Evolutionary conservation across 352 stramenopile genomes (phyloP), one percentile per base, ranked within the genome.

Genomic region (Phytophthora litchii): DNA sequence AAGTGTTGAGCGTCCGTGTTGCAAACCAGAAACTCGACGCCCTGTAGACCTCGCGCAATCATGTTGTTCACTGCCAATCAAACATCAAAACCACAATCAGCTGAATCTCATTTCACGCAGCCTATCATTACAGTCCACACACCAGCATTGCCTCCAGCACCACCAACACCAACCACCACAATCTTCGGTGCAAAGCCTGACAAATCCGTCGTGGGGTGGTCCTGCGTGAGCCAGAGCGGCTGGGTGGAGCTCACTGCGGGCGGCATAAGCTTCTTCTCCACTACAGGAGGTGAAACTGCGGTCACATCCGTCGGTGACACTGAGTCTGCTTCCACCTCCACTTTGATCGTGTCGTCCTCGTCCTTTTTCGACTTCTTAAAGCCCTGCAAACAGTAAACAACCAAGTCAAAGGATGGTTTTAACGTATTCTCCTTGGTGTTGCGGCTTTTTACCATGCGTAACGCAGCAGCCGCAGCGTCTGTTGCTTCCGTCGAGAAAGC

Each of bases 1-100:
- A 97, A 65, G 46, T 97, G 89, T 78, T 97, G 89, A 32, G 89
- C 86, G 45, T 97, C 89, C 36, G 89, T 97, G 72, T 97, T 97
- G 76, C 89, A 96, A 25, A 97, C 89, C 31, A 97, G 68, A 41
- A 95, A 95, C 54, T 95, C 84, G 21, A 95, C 86, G 40, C 86
- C 86, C 59, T 93, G 75, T 13, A 95, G 65, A 1, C 83, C 86
- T 25, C 84, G 81, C 38, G 86, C 86, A 34, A 95, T 95, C 86
- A 95, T 95, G 50, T 95, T 95, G 76, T 95, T 95, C 52, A 95
- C 89, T 88, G 43, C 17, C 25, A 55, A 44, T 37, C 6, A 50
- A 55, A 20, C 27, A 42, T 44, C 12, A 25, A n/a, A 40, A 7
- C 19, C 8, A 29, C 12, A 40, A 32, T 47, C 19, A 44, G 21